Evolutionary conservation across 1,284 basidiomycete genomes (phyloP).

Genomic region (Apiotrichum brassicae): DNA sequence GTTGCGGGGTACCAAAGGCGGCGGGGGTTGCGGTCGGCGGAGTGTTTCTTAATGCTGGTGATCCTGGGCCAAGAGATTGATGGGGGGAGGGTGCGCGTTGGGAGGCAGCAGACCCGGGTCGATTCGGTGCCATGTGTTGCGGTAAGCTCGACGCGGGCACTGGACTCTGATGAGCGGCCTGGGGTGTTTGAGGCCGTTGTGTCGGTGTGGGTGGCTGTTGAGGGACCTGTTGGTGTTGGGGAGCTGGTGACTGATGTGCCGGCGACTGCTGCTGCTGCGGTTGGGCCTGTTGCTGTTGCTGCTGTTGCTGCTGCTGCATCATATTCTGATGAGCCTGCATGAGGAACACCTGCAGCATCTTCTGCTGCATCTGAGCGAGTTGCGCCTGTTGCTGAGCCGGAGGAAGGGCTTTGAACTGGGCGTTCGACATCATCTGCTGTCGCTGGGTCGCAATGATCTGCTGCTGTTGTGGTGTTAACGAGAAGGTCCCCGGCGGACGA

Average conservation of each 20-base stretch:
- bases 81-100: slow-evolving; percentile 33
- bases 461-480: slow-evolving; percentile 30
- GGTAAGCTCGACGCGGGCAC: slow-evolving; percentile 31
- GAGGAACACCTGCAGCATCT: slow-evolving; percentile 23
- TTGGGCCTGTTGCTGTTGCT: slow-evolving; percentile 21
- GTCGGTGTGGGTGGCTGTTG: slow-evolving; percentile 8
- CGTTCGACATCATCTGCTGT: slow-evolving; percentile 16
- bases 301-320: slow-evolving; percentile 18
- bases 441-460: slow-evolving; percentile 27
- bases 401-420: slow-evolving; percentile 26
- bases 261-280: slow-evolving; percentile 22
- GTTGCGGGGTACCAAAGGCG: slow-evolving; percentile 16
- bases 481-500: slow-evolving; percentile 6
- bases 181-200: slow-evolving; percentile 22
- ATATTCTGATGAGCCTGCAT: slow-evolving; percentile 12
- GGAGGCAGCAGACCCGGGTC: slow-evolving; percentile 36
- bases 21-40: slow-evolving; percentile 8
- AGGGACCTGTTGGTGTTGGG: slow-evolving; percentile 1
- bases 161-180: slow-evolving; percentile 21
- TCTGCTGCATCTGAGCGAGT: slow-evolving; percentile 29
- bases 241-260: slow-evolving; percentile 7
- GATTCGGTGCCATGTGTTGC: slow-evolving; percentile 38
- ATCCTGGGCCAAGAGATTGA: slow-evolving; percentile 17
- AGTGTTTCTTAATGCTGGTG: slow-evolving; percentile 8
- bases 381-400: slow-evolving; percentile 34